These are phyloP conservation scores for Penicillium sclerotiorum DNA, from an alignment of 2,329 filamentous ascomycete genomes.

Conservation along the genomic window DNA sequence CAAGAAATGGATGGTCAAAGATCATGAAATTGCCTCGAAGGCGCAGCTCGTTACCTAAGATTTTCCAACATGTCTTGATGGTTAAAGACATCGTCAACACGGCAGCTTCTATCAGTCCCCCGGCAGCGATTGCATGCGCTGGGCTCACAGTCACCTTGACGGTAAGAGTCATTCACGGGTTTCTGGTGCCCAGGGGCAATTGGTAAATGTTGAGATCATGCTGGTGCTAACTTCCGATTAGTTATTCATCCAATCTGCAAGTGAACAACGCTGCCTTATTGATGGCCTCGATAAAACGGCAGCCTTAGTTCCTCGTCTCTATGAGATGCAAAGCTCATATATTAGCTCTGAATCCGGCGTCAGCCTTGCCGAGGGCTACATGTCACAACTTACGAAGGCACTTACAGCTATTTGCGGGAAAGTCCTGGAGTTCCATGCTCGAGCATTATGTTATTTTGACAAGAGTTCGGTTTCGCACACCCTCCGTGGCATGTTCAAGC, in stretches of 20 bases:
- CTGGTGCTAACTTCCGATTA: background rate
- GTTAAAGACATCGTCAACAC: too few relatives aligned
- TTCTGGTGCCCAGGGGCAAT: too few relatives aligned
- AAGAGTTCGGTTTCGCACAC: constrained; percentile 2
- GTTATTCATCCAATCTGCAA: background rate
- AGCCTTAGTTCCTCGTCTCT: background rate
- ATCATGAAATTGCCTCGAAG: too few relatives aligned
- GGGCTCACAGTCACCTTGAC: too few relatives aligned
- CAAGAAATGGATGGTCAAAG: too few relatives aligned
- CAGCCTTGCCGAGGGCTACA: too few relatives aligned
- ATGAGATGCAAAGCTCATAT: background rate
- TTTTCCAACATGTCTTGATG: too few relatives aligned
- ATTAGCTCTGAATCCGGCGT: background rate
- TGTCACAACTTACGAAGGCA: background rate
- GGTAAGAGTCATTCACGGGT: too few relatives aligned
- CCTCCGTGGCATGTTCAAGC: constrained; percentile 4
- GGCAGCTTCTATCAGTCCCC: too few relatives aligned
- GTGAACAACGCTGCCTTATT: background rate
- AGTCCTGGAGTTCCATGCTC: constrained; percentile 16
- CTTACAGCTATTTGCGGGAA: constrained; percentile 9
- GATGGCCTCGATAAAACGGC: background rate
- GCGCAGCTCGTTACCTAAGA: too few relatives aligned
- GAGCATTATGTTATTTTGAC: constrained; percentile 12
- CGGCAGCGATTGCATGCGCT: too few relatives aligned
- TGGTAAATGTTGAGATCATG: background rate